A percentile compares a stretch with the other conserved stretches of the same genome.
Evolutionary conservation across 306 rosid genomes (phyloP).

Genomic region (Pyrus communis): DNA sequence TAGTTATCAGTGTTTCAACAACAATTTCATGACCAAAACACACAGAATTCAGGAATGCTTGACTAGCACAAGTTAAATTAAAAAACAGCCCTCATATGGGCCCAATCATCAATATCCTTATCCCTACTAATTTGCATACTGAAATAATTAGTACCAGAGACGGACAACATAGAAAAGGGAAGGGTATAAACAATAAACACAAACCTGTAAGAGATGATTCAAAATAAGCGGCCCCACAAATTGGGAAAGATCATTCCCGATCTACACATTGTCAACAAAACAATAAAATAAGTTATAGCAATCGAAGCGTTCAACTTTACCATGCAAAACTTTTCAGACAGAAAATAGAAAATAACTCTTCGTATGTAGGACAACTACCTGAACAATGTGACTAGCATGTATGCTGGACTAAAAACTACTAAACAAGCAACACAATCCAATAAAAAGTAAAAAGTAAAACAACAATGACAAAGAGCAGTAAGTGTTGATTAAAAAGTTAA

Average conservation of each 20-base stretch:
- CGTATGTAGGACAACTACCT: background rate
- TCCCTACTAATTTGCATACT: background rate
- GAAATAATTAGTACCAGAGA: background rate
- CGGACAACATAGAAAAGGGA: background rate
- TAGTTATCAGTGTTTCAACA: background rate
- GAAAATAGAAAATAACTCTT: background rate
- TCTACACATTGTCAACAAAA: conserved; percentile 39
- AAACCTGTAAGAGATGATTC: conserved; percentile 71
- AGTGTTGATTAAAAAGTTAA: background rate
- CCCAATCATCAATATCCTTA: background rate
- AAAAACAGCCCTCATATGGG: background rate
- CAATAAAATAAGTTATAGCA: conserved; percentile 3
- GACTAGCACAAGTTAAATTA: background rate
- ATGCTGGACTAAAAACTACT: background rate
- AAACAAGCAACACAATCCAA: background rate
- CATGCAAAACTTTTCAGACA: background rate
- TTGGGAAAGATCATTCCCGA: conserved; percentile 81
- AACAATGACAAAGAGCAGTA: background rate
- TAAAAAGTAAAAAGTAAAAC: background rate
- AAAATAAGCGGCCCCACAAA: conserved; percentile 82
- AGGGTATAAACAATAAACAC: conserved; percentile 1
- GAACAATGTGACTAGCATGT: background rate
- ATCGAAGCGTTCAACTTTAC: background rate
- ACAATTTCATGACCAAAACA: background rate
- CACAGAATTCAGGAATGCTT: background rate